Conservation (phyloP, 306 rosid genomes). For the Myrica gale region DNA sequence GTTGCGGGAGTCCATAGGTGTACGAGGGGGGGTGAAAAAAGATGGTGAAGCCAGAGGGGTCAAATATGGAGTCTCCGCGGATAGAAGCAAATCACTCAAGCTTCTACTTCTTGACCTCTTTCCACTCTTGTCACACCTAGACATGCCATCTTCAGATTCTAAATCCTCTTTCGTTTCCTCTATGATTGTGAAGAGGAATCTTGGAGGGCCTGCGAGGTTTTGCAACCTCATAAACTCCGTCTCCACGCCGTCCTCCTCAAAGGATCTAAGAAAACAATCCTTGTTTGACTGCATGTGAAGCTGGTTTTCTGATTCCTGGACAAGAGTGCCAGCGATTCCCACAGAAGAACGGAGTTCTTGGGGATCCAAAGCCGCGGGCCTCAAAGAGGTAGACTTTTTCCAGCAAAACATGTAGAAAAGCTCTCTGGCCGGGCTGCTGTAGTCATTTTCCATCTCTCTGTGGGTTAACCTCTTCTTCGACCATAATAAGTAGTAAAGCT, state of each 20-base stretch:
- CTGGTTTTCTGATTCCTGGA: slow-evolving; percentile 54
- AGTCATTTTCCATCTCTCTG: slow-evolving; percentile 65
- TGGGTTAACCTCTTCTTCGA: slow-evolving; percentile 84
- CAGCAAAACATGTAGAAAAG: slow-evolving; percentile 86
- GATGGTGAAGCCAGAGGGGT: slow-evolving; percentile 83
- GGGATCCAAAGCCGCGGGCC: slow-evolving; percentile 56
- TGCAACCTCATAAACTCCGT: slow-evolving; percentile 69
- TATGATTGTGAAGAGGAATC: slow-evolving; percentile 81
- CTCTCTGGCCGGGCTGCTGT: slow-evolving; percentile 72
- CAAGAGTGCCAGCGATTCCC: slow-evolving; percentile 52
- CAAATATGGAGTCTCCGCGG: slow-evolving; percentile 80
- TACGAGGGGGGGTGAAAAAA: slow-evolving; percentile 72
- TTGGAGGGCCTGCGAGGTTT: slow-evolving; percentile 61
- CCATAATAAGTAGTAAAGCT: slow-evolving; percentile 90
- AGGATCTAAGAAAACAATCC: slow-evolving; percentile 65
- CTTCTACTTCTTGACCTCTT: slow-evolving; percentile 67
- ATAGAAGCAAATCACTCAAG: slow-evolving; percentile 68
- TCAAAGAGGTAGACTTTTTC: slow-evolving; percentile 64
- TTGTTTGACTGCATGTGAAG: slow-evolving; percentile 43
- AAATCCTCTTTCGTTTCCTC: slow-evolving; percentile 96
- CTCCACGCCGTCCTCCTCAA: slow-evolving; percentile 66
- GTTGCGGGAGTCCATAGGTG: slow-evolving; percentile 49
- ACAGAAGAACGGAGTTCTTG: slow-evolving; percentile 55
- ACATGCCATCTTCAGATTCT: slow-evolving; percentile 79
- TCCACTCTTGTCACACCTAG: slow-evolving; percentile 39